phyloP scores from a whole-genome alignment of 192 early-diverging fungal species.

The Chytriomyces confervae region DNA sequence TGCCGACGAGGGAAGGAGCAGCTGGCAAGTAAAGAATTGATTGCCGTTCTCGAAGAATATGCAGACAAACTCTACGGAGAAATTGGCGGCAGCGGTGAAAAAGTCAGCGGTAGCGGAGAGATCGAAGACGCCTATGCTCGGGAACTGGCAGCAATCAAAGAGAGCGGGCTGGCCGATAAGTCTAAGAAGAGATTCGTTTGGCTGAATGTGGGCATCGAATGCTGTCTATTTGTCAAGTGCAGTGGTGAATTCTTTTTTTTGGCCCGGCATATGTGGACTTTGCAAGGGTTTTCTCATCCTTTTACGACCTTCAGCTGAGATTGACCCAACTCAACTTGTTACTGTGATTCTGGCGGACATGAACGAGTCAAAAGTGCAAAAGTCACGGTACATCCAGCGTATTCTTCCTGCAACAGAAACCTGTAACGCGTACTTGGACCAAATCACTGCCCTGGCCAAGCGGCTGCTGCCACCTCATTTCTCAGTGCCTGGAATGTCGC shows the following conservation, averaged over 20 bases:
- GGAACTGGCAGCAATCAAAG: conserved; percentile 37
- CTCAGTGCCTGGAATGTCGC: conserved; percentile 1
- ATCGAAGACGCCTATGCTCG: conserved; percentile 41
- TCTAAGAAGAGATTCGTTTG: conserved; percentile 40
- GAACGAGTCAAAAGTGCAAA: conserved; percentile 42
- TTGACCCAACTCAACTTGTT: conserved; percentile 45
- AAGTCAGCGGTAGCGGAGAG: conserved; percentile 26
- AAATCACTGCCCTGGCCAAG: conserved; percentile 22
- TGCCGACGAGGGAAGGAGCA: conserved; percentile 38
- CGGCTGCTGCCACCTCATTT: conserved; percentile 14
- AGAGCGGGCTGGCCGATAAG: not conserved
- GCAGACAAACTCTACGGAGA: conserved; percentile 39
- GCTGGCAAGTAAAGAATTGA: conserved; percentile 39
- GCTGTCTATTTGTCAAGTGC: conserved; percentile 45
- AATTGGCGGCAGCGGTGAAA: not conserved
- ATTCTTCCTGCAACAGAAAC: conserved; percentile 22
- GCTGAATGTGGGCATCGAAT: conserved; percentile 50
- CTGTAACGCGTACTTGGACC: conserved; percentile 4
- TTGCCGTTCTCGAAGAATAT: conserved; percentile 43
- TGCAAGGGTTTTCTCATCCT: conserved; percentile 2
- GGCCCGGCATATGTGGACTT: not conserved
- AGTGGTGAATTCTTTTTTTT: conserved; percentile 27
- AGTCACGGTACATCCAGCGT: conserved; percentile 41
- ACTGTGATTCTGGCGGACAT: conserved; percentile 42
- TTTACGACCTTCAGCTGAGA: conserved; percentile 16